Evolutionary conservation across 768 basidiomycete genomes (phyloP), one percentile per base, ranked within the genome.

Genomic region (Pisolithus tinctorius): DNA sequence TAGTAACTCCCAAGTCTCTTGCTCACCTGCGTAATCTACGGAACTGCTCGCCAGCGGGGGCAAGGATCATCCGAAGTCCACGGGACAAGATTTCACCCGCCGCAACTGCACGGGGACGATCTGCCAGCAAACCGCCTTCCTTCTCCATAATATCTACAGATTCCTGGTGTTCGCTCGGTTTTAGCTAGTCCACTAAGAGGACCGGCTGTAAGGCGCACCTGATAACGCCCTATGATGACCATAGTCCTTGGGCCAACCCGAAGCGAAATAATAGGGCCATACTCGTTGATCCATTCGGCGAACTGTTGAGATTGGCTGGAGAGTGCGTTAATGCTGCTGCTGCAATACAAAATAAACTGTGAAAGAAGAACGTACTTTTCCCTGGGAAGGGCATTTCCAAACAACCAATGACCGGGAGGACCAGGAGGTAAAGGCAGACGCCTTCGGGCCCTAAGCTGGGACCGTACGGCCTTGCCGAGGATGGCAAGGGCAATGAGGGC

Each of bases 71-170:
- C n/a, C n/a, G 67, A 71, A 83, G 77, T 0, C 81, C 82, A 3
- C 80, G 77, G 0, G 77, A 79, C 4, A 83, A 57, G 0, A 79
- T 77, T 53, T 83, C 81, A 5, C 82, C 82, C 0, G 77, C 82
- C 1, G 82, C 74, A 41, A 84, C 79, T 11, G 69, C 71, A 3
- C 68, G 63, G 20, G 82, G 82, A 46, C 82, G 68, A 57, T 83
- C 82, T 0, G 74, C 76, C n/a, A 79, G 63, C 4, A 70, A 55
- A 4, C 77, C 74, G n/a, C 82, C 82, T 55, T 83, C 79, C 47
- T 78, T 79, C 59, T 84, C 82, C 81, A 84, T 79, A 50, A 84
- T 77, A 20, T 84, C 81, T 0, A 82, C 72, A 0, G 82, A 81
- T 36, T 80, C 81, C 62, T 82, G 63, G 26, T 6, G 9, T 6